Base-by-base conservation (phyloP, 2,329 filamentous ascomycete species). In the Aspergillus carbonarius region DNA sequence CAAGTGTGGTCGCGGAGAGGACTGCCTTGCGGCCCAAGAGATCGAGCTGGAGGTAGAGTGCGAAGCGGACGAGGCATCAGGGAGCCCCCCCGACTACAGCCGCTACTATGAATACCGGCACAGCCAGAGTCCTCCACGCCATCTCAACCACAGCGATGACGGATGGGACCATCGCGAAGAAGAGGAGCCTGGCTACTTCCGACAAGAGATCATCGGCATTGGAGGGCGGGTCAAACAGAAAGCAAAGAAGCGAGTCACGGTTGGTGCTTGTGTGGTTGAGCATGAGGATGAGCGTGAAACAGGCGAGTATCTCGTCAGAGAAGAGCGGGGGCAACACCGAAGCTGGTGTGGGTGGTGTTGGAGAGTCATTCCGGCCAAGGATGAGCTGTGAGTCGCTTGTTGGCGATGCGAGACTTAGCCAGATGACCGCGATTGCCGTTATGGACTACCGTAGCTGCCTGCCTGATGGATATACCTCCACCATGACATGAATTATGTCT, bases 341-440 rank as follows among this genome's bases (percentile, higher is more conserved):
- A 92, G 90, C 71, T 96, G 92, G 91, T 98, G 93, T 74, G 91
- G 90, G 0, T 97, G 93, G 93, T 98, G 93, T 73, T 86, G 83
- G 73, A 82, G 92, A 60, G 87, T 92, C 3, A 85, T 96, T 54
- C 87, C 87, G n/a, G 59, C 86, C 12, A 76, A 75, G 53, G 76
- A 76, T 59, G 84, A 86, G 51, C 10, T 44, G 15, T 18, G 17
- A 5, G n/a, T 13, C 20, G 18, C 34, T 27, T 27, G 3, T 17
- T 42, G 18, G 23, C 17, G 12, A 20, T 42, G n/a, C 39, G 9
- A 10, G 1, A 4, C 6, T 40, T 40, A 17, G 37, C 8, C 18
- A 40, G 37, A 18, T 40, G 17, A 9, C 10, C 23, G 6, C 8
- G 18, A 18, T 10, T 8, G n/a, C 17, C 17, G 23, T 23, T 6